Conservation (phyloP, 768 basidiomycete species). For the Pulveroboletus sp. region DNA sequence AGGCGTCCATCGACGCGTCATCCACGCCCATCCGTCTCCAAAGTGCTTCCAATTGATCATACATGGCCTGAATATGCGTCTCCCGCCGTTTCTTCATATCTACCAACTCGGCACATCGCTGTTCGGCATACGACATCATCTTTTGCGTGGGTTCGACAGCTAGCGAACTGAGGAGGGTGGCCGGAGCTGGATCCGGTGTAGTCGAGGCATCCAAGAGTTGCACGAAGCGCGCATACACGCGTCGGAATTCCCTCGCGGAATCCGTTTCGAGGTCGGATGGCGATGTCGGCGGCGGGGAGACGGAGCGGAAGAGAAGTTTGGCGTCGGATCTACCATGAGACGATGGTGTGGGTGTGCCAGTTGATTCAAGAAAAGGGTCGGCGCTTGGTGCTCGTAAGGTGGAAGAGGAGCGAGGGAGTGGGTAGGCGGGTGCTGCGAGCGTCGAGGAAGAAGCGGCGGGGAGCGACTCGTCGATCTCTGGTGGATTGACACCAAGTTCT, state of each 20-base stretch:
- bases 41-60: conserved; percentile 86
- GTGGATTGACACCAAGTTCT: conserved; percentile 73
- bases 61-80: conserved; percentile 85
- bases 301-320: conserved; percentile 35
- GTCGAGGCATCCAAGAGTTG: conserved; percentile 47
- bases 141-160: conserved; percentile 74
- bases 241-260: conserved; percentile 42
- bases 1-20: conserved; percentile 83
- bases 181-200: conserved; percentile 19
- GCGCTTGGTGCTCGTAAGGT: conserved; percentile 18
- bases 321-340: conserved; percentile 36
- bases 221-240: conserved; percentile 61
- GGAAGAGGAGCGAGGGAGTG: conserved; percentile 44
- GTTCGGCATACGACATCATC: conserved; percentile 69
- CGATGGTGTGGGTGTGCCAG: conserved; percentile 46
- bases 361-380: conserved; percentile 28
- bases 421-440: conserved; percentile 35
- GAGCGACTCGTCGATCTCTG: conserved; percentile 45
- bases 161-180: conserved; percentile 26
- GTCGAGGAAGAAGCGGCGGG: conserved; percentile 36
- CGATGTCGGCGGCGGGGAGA: conserved; percentile 13
- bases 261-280: conserved; percentile 12
- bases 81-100: conserved; percentile 74
- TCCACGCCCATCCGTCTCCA: conserved; percentile 84
- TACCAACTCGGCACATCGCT: conserved; percentile 55